These are phyloP conservation scores for Pseudonitzschia pungens DNA, from an alignment of 108 stramenopile species.

Conservation along the genomic window DNA sequence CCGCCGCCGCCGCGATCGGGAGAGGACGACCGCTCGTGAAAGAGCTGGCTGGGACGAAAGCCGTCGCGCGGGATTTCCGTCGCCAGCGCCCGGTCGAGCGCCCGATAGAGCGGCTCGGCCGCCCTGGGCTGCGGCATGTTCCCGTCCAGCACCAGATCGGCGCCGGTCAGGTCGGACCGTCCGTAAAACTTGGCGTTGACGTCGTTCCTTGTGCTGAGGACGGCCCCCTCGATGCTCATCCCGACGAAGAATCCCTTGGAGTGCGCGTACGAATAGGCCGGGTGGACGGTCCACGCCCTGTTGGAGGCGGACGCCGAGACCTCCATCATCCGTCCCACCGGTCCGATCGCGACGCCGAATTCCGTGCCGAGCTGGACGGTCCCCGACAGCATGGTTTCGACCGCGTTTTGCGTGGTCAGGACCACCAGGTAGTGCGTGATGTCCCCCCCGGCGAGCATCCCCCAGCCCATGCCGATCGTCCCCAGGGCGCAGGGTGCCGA, in stretches of 20 bases:
- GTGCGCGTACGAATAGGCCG: slow-evolving; percentile 83
- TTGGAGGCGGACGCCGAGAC: slow-evolving; percentile 26
- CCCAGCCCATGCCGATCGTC: slow-evolving; percentile 75
- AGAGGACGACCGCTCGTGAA: slow-evolving; percentile 21
- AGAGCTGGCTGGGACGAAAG: slow-evolving; percentile 44
- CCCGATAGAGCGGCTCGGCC: slow-evolving; percentile 73
- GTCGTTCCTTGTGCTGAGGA: slow-evolving; percentile 64
- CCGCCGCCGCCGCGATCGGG: too few relatives aligned
- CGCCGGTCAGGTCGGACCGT: slow-evolving; percentile 20
- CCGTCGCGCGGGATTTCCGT: slow-evolving; percentile 38
- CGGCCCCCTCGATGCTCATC: slow-evolving; percentile 74
- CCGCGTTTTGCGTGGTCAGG: slow-evolving; percentile 71
- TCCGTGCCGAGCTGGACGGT: slow-evolving; percentile 82
- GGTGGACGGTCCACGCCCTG: slow-evolving; percentile 63
- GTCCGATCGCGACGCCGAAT: slow-evolving; percentile 81
- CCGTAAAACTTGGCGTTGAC: slow-evolving; percentile 92
- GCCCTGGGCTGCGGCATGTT: slow-evolving; percentile 61
- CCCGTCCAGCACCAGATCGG: slow-evolving; percentile 21
- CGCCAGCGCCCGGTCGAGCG: slow-evolving; percentile 46
- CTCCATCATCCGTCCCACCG: slow-evolving; percentile 68
- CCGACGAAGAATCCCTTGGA: slow-evolving; percentile 86
- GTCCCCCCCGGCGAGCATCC: slow-evolving; percentile 72
- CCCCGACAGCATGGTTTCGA: slow-evolving; percentile 58
- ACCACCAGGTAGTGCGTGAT: slow-evolving; percentile 84
- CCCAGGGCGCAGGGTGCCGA: slow-evolving; percentile 73